Percentiles rank a stretch among this genome's conserved stretches.
Conservation (phyloP, 2,329 filamentous ascomycete species). For the Lecanicillium sp. region DNA sequence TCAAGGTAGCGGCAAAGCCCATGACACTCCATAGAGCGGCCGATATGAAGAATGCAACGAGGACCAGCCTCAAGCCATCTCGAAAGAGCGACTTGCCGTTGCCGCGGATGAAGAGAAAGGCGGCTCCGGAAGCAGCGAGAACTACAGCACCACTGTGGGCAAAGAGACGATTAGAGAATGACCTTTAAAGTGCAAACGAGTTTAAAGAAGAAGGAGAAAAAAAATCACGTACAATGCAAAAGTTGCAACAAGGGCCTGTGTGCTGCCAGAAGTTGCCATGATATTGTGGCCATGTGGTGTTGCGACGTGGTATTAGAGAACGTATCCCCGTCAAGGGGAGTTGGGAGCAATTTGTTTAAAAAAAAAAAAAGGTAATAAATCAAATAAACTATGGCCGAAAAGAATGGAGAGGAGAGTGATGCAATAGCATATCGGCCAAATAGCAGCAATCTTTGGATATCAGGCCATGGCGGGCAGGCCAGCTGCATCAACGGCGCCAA, state of each 20-base stretch:
- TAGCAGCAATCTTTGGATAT: no score
- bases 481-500: no score
- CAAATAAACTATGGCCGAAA: no score
- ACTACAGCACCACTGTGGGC: conserved; percentile 41
- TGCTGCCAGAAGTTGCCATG: conserved; percentile 37
- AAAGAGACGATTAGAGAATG: neutral
- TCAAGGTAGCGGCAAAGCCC: conserved; percentile 41
- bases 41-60: conserved; percentile 44
- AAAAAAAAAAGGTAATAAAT: no score
- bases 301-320: no score
- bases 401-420: no score
- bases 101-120: conserved; percentile 37
- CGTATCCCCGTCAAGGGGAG: no score
- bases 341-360: no score
- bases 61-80: conserved; percentile 57
- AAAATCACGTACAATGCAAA: conserved; percentile 51
- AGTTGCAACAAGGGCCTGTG: conserved; percentile 42
- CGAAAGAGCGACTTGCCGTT: conserved; percentile 41
- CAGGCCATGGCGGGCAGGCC: no score
- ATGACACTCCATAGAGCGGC: conserved; percentile 45
- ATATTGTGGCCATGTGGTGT: conserved; percentile 11
- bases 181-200: neutral
- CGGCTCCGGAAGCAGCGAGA: conserved; percentile 39
- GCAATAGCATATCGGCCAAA: no score
- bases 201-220: neutral